Evolutionary conservation across 331 rosid species (phyloP).

Genomic region (Dryas integrifolia): DNA sequence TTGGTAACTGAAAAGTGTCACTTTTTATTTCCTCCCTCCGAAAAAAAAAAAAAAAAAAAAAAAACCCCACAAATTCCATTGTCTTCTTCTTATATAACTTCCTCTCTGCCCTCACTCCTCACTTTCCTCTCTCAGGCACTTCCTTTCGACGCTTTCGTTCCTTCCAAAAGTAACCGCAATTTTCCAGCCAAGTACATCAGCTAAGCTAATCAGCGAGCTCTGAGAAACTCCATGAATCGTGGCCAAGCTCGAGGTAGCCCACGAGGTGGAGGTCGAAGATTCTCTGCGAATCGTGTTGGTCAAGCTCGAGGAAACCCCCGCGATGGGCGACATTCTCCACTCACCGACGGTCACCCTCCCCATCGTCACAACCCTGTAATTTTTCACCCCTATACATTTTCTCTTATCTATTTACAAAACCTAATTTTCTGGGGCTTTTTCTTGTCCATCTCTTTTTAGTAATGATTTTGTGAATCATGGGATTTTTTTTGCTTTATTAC

Average conservation of each 20-base stretch:
- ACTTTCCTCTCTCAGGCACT: neutral
- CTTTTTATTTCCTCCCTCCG: neutral
- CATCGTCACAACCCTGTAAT: neutral
- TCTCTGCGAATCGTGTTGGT: neutral
- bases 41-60: neutral
- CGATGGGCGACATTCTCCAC: neutral
- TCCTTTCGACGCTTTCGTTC: neutral
- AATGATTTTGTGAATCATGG: neutral
- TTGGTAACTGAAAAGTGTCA: neutral
- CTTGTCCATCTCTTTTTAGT: too few species aligned
- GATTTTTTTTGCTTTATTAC: too few species aligned
- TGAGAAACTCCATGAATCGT: constrained; percentile 1
- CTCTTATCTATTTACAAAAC: neutral
- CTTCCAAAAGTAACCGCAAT: neutral
- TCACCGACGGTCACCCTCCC: neutral
- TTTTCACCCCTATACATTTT: neutral
- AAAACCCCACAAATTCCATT: neutral
- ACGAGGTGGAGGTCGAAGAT: neutral
- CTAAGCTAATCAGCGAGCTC: neutral
- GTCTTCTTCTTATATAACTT: neutral
- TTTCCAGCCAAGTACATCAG: constrained; percentile 16
- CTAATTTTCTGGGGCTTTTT: neutral
- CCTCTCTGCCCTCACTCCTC: neutral
- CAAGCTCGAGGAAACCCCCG: constrained; percentile 8
- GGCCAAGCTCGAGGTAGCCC: constrained; percentile 9